Evolutionary conservation across 1,139 yeast species (phyloP).

Genomic region (Blastobotrys buckinghamii): DNA sequence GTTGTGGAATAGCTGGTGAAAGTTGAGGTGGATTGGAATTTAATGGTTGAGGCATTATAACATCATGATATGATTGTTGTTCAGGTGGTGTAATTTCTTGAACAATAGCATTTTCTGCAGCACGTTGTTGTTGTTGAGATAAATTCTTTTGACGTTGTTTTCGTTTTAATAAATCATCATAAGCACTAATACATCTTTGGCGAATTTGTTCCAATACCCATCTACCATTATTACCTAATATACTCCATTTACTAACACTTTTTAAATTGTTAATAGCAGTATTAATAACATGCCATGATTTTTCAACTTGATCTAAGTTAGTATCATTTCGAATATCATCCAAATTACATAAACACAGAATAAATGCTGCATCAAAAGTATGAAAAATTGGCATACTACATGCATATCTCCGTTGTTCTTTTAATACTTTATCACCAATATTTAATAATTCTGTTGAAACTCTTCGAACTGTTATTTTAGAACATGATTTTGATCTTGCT

Average conservation of each 20-base stretch:
- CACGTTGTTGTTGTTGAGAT: too few species aligned
- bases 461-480: not conserved
- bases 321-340: not conserved
- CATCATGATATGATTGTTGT: too few species aligned
- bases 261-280: not conserved
- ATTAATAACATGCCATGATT: not conserved
- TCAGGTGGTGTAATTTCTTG: not conserved
- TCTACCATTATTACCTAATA: not conserved
- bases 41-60: too few species aligned
- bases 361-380: constrained; percentile 3
- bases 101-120: not conserved
- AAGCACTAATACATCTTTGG: not conserved
- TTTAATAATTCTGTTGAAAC: not conserved
- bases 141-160: not conserved
- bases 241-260: not conserved
- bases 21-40: not conserved
- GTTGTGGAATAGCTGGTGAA: not conserved
- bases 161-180: not conserved
- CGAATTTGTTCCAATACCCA: not conserved
- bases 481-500: not conserved
- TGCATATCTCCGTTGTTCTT: not conserved
- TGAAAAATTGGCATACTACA: not conserved
- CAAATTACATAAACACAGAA: not conserved
- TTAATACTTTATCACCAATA: not conserved
- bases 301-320: not conserved